phyloP scores from a whole-genome alignment of 169 alveolate species.

The Plasmodium relictum region DNA sequence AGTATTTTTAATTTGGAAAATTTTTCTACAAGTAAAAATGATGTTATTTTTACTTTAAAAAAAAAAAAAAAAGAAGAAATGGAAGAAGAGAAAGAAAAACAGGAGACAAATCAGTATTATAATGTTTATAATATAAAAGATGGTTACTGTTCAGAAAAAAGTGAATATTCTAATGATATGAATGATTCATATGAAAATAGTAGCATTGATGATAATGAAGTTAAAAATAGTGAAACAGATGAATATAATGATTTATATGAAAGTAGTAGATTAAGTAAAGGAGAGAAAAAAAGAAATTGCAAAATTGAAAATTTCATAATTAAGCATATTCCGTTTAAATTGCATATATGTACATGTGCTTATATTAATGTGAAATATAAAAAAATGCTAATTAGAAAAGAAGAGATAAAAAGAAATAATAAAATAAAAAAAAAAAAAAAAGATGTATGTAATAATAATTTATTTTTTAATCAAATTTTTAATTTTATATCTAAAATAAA shows the following conservation, averaged over 20 bases:
- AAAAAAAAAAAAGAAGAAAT: no score
- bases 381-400: conserved; percentile 18
- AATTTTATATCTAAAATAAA: not conserved
- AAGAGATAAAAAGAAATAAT: not conserved
- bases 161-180: not conserved
- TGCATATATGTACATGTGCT: conserved; percentile 30
- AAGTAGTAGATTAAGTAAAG: no score
- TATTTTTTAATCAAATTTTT: not conserved
- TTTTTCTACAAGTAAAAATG: no score
- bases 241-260: not conserved
- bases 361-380: conserved; percentile 13
- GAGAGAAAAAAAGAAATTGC: not conserved
- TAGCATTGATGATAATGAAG: not conserved
- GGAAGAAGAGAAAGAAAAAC: no score
- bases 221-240: not conserved
- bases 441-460: not conserved
- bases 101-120: no score
- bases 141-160: not conserved
- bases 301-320: conserved; percentile 1
- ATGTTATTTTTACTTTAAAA: no score
- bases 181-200: no score
- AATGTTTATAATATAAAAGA: not conserved
- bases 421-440: conserved; percentile 5
- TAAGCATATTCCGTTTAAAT: conserved; percentile 13
- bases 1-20: no score